Base-by-base conservation (phyloP, 208 protist genomes). In the Wallacemonas collosoma region DNA sequence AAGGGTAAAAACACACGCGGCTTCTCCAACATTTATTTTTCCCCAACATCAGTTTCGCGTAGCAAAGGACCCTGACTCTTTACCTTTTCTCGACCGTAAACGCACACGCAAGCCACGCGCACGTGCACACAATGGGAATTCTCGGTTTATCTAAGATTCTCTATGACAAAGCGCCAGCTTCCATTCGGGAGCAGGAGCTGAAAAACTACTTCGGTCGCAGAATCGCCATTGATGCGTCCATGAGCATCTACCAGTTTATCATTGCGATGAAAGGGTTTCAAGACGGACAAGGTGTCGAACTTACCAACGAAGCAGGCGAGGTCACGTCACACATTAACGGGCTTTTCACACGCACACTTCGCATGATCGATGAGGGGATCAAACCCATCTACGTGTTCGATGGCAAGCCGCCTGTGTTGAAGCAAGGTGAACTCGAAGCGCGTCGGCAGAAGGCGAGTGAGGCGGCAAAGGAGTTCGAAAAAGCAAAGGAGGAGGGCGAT, bases 371-470 rank as follows among this genome's bases (percentile, higher is more conserved):
- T 68, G 95, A 96, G 62, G 99, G 99, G 17, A 94, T 99, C 54
- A 99, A 99, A 73, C 99, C 99, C 43, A 92, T 99, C 58, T 99
- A 98, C 72, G 99, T 99, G 36, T 99, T 99, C 88, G 99, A 99
- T 85, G 99, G 99, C 45, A 98, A 98, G 76, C 93, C 99, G 17
- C 99, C 99, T 8, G 88, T 91, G 39, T 72, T 99, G 43, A 99
- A 99, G 82, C 66, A 74, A 35, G 90, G 83, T 6, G 96, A 98
- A 83, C 82, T 99, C 11, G 88, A 92, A 45, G 94, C 95, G 65
- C 91, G 98, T 44, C 85, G 75, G 11, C 97, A 98, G 81, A 91
- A 85, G 63, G 88, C 96, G 48, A 91, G 93, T 26, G 95, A 98
- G 76, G 98, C 98, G 35, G 72, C 97, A 63, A 87, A 87, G 50